phyloP scores from a whole-genome alignment of 768 basidiomycete species.

The Cystobasidium ongulense region DNA sequence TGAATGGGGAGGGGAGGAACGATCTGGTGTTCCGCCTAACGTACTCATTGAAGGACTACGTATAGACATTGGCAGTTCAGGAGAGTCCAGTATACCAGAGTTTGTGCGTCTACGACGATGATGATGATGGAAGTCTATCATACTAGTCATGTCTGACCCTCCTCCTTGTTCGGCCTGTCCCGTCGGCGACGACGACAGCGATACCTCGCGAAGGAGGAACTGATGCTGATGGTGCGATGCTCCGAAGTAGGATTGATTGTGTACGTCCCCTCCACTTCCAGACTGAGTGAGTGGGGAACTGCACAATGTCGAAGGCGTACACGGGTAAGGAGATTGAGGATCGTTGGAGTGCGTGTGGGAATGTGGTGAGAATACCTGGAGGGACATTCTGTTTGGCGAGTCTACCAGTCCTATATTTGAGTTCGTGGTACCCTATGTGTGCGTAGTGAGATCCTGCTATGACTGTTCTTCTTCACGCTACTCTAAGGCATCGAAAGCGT shows the following conservation, averaged over 20 bases:
- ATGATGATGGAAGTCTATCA: too few species aligned
- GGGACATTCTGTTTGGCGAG: background rate
- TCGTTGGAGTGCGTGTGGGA: background rate
- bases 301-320: conserved; percentile 21
- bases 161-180: background rate
- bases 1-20: background rate
- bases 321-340: conserved; percentile 25
- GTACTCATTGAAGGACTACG: background rate
- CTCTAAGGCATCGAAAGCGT: too few species aligned
- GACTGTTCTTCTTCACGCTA: too few species aligned
- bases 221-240: conserved; percentile 3
- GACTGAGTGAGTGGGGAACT: conserved; percentile 8
- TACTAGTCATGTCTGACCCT: too few species aligned
- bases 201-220: background rate
- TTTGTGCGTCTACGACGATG: background rate
- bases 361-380: background rate
- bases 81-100: background rate
- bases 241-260: background rate
- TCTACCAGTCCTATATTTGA: background rate
- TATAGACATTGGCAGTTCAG: background rate
- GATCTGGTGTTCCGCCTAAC: background rate
- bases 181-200: background rate
- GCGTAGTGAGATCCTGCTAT: background rate
- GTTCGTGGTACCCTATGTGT: too few species aligned
- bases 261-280: background rate